Percentiles rank a stretch among this genome's conserved stretches.
These are phyloP conservation scores for Calamus simplicifolius DNA, from an alignment of 176 grass and related monocot genomes.

Conservation along the genomic window DNA sequence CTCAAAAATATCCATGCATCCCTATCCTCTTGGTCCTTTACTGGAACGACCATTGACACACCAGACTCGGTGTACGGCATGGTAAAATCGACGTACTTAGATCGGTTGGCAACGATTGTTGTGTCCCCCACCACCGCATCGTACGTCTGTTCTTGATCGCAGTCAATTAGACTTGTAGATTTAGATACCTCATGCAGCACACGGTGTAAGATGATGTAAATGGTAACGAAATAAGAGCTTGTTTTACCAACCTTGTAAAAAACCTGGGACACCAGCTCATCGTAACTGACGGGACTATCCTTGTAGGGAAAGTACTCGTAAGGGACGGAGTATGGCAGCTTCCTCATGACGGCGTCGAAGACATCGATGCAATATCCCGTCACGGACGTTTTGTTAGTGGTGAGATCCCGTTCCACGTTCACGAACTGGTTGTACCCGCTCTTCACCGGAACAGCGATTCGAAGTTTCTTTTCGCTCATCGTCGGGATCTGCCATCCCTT, in stretches of 20 bases:
- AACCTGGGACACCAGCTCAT: slow-evolving; percentile 24
- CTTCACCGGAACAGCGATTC: slow-evolving; percentile 49
- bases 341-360: slow-evolving; percentile 38
- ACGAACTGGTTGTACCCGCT: slow-evolving; percentile 61
- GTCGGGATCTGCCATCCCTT: slow-evolving; percentile 55
- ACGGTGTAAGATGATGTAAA: no score
- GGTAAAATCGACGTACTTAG: slow-evolving; percentile 51
- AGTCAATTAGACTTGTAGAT: no score
- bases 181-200: no score
- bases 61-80: slow-evolving; percentile 87
- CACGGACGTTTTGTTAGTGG: background rate
- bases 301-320: slow-evolving; percentile 25
- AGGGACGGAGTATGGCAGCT: slow-evolving; percentile 22
- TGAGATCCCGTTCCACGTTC: background rate
- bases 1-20: slow-evolving; percentile 81
- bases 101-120: slow-evolving; percentile 56
- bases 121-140: slow-evolving; percentile 55
- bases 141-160: background rate
- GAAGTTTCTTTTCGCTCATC: slow-evolving; percentile 20
- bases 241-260: slow-evolving; percentile 15
- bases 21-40: slow-evolving; percentile 16
- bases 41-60: slow-evolving; percentile 70
- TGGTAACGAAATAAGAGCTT: no score
- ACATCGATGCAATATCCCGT: slow-evolving; percentile 70
- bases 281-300: slow-evolving; percentile 12